Percentiles rank a stretch among this genome's conserved stretches.
phyloP scores from a whole-genome alignment of 495 filamentous ascomycete genomes.

The Podospora anserina region DNA sequence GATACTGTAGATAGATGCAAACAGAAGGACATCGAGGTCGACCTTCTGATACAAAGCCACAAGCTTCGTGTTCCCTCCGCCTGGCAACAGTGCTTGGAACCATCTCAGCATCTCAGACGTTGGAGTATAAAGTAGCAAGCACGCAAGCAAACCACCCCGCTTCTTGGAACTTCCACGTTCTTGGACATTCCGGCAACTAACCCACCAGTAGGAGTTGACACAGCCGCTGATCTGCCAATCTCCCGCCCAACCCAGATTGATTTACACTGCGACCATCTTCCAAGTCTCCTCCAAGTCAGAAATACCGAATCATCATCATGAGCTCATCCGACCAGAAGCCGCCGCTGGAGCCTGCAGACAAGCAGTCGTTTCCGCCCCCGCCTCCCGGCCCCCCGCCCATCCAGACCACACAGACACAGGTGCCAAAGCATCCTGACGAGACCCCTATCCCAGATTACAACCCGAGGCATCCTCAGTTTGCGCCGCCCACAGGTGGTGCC shows the following conservation, averaged over 20 bases:
- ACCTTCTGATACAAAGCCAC: not conserved
- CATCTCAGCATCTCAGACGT: not conserved
- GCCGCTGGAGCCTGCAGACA: constrained; percentile 4
- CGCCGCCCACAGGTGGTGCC: constrained; percentile 12
- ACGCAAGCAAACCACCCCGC: not conserved
- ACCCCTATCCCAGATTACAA: constrained; percentile 33
- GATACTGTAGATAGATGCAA: not conserved
- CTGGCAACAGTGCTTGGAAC: not conserved
- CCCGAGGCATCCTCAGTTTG: constrained; percentile 27
- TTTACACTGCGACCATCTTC: not conserved
- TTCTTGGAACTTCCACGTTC: not conserved
- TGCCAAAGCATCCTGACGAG: constrained; percentile 28
- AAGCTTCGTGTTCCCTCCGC: not conserved
- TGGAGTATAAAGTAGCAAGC: not conserved
- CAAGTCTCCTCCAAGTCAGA: no score
- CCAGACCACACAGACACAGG: constrained; percentile 5
- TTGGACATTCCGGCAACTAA: not conserved
- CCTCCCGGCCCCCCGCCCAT: constrained; percentile 25
- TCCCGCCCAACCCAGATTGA: not conserved
- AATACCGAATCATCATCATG: not conserved
- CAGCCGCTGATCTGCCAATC: not conserved
- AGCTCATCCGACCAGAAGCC: constrained; percentile 8
- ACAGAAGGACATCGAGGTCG: not conserved
- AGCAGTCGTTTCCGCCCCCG: constrained; percentile 25
- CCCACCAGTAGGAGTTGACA: not conserved